Evolutionary conservation across 176 grass and related monocot genomes (phyloP), one percentile per base, ranked within the genome.

Genomic region (Tillandsia fasciculata): DNA sequence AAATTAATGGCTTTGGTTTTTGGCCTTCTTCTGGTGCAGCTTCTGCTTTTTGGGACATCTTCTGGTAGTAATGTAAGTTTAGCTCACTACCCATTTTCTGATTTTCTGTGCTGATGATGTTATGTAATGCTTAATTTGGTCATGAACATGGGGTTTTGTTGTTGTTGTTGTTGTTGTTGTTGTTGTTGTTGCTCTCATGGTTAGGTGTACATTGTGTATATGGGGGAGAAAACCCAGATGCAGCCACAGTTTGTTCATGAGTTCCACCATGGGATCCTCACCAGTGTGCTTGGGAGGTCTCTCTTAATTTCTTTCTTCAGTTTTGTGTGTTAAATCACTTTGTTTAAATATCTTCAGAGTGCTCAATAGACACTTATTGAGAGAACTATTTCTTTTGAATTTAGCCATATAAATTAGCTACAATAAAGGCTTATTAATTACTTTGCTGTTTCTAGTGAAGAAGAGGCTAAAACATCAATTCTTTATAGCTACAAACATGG

Each of bases 171-270:
- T 29, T 24, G 23, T 24, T 24, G 23, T 53, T 72, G 28, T 68
- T 20, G 52, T 64, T 59, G n/a, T 66, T 65, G 0, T 42, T 79
- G 64, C 1, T 68, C 63, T 12, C 10, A 9, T 64, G 75, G 51
- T 18, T 79, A 97, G 89, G 94, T 97, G 69, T 81, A 93, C 56
- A 93, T 97, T 85, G 89, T 88, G 73, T 93, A 97, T 76, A 97
- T 97, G 94, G 89, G 94, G 74, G 94, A 90, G 69, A 79, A 64
- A 12, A 72, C 70, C 2, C 67, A 76, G 74, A 67, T 77, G 29
- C 67, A 64, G 67, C 79, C 89, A 63, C 79, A 63, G 74, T 11
- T 72, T 53, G 77, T 82, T 23, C 71, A 64, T 77, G 89, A 92
- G 70, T 13, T 83, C 63, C 94, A 97, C 77, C 84, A 92, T 64